Percentiles rank a stretch among this genome's conserved stretches.
Conservation (phyloP, 805 yeast genomes). For the Komagataella pseudopastoris region DNA sequence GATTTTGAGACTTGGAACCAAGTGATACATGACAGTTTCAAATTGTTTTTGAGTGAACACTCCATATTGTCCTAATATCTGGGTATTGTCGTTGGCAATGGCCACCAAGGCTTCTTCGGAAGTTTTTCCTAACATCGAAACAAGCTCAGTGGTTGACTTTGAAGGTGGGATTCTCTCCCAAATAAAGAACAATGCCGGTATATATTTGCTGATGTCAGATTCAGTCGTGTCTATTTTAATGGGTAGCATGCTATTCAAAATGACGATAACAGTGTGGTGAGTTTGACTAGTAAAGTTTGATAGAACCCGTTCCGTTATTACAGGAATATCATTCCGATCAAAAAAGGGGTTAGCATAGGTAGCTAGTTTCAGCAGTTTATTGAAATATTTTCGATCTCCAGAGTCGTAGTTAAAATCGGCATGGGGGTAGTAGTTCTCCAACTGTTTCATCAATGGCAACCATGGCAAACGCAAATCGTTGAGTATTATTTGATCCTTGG, state of each 20-base stretch:
- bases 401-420: conserved; percentile 35
- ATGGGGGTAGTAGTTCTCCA: conserved; percentile 24
- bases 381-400: conserved; percentile 34
- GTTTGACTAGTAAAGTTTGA: conserved; percentile 40
- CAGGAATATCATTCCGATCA: conserved; percentile 29
- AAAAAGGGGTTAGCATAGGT: conserved; percentile 42
- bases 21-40: background rate
- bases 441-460: conserved; percentile 26
- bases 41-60: conserved; percentile 53
- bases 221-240: conserved; percentile 17
- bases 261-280: conserved; percentile 33
- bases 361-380: conserved; percentile 36
- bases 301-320: conserved; percentile 35
- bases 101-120: conserved; percentile 31
- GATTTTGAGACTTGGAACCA: conserved; percentile 13
- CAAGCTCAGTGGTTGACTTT: conserved; percentile 26
- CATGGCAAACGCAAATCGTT: conserved; percentile 32
- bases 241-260: conserved; percentile 44
- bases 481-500: conserved; percentile 31
- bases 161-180: conserved; percentile 47
- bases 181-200: conserved; percentile 56
- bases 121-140: conserved; percentile 51
- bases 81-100: conserved; percentile 14
- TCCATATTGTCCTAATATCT: conserved; percentile 39
- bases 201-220: conserved; percentile 26